A percentile compares a stretch with the other conserved stretches of the same genome.
Evolutionary conservation across 176 grass and related monocot genomes (phyloP).

Genomic region (Triticum urartu): DNA sequence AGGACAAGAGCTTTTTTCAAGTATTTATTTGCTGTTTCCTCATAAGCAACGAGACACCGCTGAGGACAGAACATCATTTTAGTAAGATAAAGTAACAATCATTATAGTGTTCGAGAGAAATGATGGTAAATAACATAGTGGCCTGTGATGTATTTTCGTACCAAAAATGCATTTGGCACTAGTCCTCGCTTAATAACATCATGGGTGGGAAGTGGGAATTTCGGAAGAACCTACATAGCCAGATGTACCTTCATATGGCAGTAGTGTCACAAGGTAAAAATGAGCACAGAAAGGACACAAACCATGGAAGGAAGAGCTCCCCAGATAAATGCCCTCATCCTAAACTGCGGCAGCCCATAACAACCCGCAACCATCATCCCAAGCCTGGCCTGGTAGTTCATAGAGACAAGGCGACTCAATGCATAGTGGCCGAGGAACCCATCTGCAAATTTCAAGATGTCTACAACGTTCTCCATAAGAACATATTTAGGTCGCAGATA

Average conservation of each 20-base stretch:
- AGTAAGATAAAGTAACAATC: not conserved
- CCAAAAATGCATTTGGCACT: slow-evolving; percentile 49
- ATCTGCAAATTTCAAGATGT: slow-evolving; percentile 71
- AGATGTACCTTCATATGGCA: not conserved
- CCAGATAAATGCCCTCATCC: slow-evolving; percentile 61
- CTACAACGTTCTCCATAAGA: slow-evolving; percentile 69
- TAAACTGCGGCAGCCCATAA: slow-evolving; percentile 67
- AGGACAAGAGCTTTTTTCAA: slow-evolving; percentile 45
- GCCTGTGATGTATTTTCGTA: slow-evolving; percentile 1
- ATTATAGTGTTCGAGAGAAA: not conserved
- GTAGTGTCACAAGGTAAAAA: not conserved
- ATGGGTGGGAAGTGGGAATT: slow-evolving; percentile 69
- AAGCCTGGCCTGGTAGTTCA: slow-evolving; percentile 59
- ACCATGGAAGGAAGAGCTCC: slow-evolving; percentile 65
- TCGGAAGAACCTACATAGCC: slow-evolving; percentile 51
- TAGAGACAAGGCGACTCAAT: slow-evolving; percentile 46
- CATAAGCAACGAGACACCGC: slow-evolving; percentile 57
- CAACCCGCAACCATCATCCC: slow-evolving; percentile 60
- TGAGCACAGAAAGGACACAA: not conserved
- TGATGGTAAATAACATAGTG: not conserved
- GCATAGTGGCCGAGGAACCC: slow-evolving; percentile 55
- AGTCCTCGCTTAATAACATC: slow-evolving; percentile 49
- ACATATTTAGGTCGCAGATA: slow-evolving; percentile 63
- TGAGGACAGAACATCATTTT: slow-evolving; percentile 18
- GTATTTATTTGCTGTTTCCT: slow-evolving; percentile 11